Evolutionary conservation across 2,329 filamentous ascomycete genomes (phyloP), one percentile per base, ranked within the genome.

Genomic region (Penicillium sp.): DNA sequence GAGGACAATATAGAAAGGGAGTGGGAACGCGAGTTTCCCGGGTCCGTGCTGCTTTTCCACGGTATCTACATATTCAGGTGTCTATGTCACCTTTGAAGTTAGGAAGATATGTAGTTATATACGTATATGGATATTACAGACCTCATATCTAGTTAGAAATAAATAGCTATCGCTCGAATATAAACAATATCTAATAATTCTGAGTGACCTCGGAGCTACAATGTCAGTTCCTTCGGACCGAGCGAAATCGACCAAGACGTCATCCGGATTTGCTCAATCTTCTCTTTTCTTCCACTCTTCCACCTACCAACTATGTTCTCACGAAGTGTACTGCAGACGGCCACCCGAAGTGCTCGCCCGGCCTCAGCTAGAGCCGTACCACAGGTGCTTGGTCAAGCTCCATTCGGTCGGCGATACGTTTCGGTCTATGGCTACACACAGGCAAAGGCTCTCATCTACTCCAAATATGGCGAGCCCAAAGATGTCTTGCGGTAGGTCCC

Each of bases 341-440:
- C 63, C 17, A 43, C 64, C 7, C 57, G 59, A 39, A 44, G 59
- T 25, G 55, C 58, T 49, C 59, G 61, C 38, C 52, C 44, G 38
- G 53, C 52, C 25, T 31, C 57, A 55, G 44, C 59, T 41, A 59
- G 59, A 43, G 53, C 58, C 58, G 48, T 49, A 38, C 31, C 42
- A 29, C 36, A 53, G 42, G 47, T 54, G 38, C n/a, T 58, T 35
- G 25, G 58, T 17, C 60, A 57, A 61, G 53, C 58, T 57, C 56
- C 56, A 44, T 15, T 68, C 25, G 63, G 61, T 50, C 69, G 70
- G 56, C 71, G 78, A 54, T 70, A 68, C 57, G 74, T 81, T 49
- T 78, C 79, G 38, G 75, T 76, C 23, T 81, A 81, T 53, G 79
- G 79, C 48, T 81, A 81, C 64, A 79, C 75, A 7, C 79, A 81